phyloP scores from a whole-genome alignment of 352 stramenopile species.

The Pythium chondricola region DNA sequence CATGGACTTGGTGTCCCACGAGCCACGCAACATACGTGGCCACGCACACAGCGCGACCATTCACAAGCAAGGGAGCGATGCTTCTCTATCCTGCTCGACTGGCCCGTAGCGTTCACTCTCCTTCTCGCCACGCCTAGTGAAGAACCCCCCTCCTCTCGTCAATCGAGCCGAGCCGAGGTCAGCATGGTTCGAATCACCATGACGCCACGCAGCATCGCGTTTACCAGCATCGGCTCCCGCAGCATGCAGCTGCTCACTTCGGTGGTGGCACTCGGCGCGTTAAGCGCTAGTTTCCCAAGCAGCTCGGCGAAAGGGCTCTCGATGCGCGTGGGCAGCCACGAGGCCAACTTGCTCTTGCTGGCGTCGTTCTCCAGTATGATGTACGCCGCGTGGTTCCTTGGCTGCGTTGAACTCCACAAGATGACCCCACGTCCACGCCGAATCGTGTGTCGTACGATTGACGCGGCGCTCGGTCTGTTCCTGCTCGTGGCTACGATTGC shows the following conservation, averaged over 20 bases:
- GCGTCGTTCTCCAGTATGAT: conserved; percentile 25
- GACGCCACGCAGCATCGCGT: conserved; percentile 2
- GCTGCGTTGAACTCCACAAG: conserved; percentile 21
- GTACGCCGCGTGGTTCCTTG: conserved; percentile 15
- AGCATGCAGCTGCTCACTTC: conserved; percentile 11
- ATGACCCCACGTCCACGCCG: conserved; percentile 23
- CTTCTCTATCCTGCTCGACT: no score
- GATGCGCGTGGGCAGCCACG: conserved; percentile 3
- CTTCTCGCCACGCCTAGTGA: no score
- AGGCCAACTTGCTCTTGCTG: conserved; percentile 19
- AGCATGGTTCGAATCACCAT: conserved; percentile 11
- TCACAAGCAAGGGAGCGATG: no score
- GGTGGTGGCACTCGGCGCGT: conserved; percentile 1
- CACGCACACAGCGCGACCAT: no score
- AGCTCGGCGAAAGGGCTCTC: conserved; percentile 3
- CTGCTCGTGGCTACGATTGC: conserved; percentile 9
- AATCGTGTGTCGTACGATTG: conserved; percentile 20
- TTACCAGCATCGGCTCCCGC: conserved; percentile 8
- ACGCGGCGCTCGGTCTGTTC: conserved; percentile 17
- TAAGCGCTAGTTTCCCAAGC: conserved; percentile 7
- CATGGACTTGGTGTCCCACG: no score
- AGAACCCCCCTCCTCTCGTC: no score
- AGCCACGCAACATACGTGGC: no score
- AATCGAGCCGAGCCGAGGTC: no score
- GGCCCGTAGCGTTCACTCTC: not conserved